A percentile compares a stretch with the other conserved stretches of the same genome.
phyloP scores from a whole-genome alignment of 352 stramenopile genomes.

The Discostella stelligera region DNA sequence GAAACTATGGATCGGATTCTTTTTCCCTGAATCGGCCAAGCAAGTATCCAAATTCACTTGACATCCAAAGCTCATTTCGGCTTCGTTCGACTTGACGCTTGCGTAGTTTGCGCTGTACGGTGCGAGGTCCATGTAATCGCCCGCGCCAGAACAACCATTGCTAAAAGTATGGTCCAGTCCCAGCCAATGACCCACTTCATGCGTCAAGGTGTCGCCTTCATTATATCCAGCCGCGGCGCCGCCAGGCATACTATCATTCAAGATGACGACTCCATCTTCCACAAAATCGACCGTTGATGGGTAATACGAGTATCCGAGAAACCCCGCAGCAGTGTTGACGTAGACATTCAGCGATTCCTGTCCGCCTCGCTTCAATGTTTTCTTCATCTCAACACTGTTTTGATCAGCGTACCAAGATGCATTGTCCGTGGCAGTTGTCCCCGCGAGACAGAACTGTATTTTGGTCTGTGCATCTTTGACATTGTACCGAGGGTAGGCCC shows the following conservation, averaged over 20 bases:
- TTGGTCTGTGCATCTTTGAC: constrained; percentile 8
- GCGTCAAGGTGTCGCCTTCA: constrained; percentile 28
- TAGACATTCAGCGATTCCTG: constrained; percentile 29
- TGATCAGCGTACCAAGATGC: constrained; percentile 8
- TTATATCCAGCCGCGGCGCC: not conserved
- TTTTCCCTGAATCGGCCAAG: constrained; percentile 1
- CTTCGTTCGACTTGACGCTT: constrained; percentile 10
- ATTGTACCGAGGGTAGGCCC: constrained; percentile 4
- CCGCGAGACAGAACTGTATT: constrained; percentile 18
- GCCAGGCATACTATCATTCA: constrained; percentile 21
- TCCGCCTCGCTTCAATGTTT: not conserved
- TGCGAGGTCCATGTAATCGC: constrained; percentile 28
- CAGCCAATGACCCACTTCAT: constrained; percentile 40
- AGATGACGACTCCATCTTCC: constrained; percentile 21
- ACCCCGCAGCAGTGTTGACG: constrained; percentile 13
- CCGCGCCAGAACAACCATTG: constrained; percentile 9
- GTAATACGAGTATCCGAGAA: constrained; percentile 13
- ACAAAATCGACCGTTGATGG: not conserved
- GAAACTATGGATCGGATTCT: constrained; percentile 36
- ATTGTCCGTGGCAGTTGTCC: constrained; percentile 10
- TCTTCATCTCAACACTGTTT: constrained; percentile 9
- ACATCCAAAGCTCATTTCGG: constrained; percentile 2
- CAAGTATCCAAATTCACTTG: constrained; percentile 20
- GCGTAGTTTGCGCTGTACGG: not conserved
- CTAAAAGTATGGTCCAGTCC: constrained; percentile 14